Evolutionary conservation across 2,329 filamentous ascomycete genomes (phyloP), one percentile per base, ranked within the genome.

Genomic region (Coniochaeta sp.): DNA sequence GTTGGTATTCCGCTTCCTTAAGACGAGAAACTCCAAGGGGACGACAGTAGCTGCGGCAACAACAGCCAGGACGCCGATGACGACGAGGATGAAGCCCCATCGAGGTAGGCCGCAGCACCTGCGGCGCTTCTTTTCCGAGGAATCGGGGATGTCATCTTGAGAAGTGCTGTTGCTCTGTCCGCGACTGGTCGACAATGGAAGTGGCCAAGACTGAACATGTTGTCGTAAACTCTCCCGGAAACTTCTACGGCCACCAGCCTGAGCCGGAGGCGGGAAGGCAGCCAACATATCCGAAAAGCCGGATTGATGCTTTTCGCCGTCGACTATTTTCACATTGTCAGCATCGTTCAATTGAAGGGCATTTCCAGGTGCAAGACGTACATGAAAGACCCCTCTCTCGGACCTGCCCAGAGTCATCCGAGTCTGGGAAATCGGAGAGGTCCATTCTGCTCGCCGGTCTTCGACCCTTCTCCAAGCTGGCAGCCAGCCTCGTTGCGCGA

Each of bases 101-200:
- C 87, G 64, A 2, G 90, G 87, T 60, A 97, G 78, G n/a, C 92
- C 92, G 63, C 92, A 99, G 68, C 87, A 95, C 51, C 81, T 81
- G 33, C 86, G 81, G 24, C 59, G 61, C 54, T 70, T 72, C 48
- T 65, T 67, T 51, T 46, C 20, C 10, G 40, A 3, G 16, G 49
- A 32, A 48, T 55, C 33, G 16, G 35, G 33, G 14, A 51, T 54
- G 10, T 51, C 53, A 16, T 57, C 51, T n/a, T 48, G 51, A 3
- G 58, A 56, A 53, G 52, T 46, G 24, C 35, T 48, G 32, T 51
- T 58, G 49, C 60, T 60, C 48, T 51, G 57, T 13, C 57, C 56
- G 58, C 58, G 58, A 55, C 56, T 62, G 51, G 58, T 47, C 56
- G 55, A 57, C 48, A 66, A 62, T 18, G 70, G 69, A 42, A 77